Evolutionary conservation across 2,329 filamentous ascomycete genomes (phyloP).

Genomic region (Samsoniella hepiali): DNA sequence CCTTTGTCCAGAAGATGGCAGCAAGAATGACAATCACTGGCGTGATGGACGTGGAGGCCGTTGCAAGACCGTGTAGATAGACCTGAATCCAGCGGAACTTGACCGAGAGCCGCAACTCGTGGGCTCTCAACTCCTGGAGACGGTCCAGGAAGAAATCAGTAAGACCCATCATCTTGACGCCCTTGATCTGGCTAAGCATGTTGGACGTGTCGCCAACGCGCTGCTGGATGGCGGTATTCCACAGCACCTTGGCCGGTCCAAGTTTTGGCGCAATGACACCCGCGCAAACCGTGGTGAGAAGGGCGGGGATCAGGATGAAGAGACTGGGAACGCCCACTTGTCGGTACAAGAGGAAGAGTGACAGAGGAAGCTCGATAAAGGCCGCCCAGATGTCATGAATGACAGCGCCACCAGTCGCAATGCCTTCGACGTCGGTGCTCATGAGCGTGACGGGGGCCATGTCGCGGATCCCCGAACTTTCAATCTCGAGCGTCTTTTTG

Average conservation of each 20-base stretch:
- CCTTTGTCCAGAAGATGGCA: constrained; percentile 33
- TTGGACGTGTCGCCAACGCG: constrained; percentile 38
- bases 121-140: constrained; percentile 34
- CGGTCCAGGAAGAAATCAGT: constrained; percentile 31
- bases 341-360: constrained; percentile 34
- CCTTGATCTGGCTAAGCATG: constrained; percentile 42
- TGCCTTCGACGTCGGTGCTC: constrained; percentile 42
- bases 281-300: constrained; percentile 24
- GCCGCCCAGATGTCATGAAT: constrained; percentile 40
- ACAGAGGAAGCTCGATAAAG: constrained; percentile 36
- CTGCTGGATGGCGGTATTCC: constrained; percentile 39
- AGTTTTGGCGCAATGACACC: constrained; percentile 26
- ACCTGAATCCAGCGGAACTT: constrained; percentile 36
- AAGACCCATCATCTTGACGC: constrained; percentile 44
- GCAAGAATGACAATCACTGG: constrained; percentile 33
- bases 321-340: constrained; percentile 33
- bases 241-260: constrained; percentile 35
- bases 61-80: constrained; percentile 29
- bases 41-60: constrained; percentile 29
- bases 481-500: constrained; percentile 40
- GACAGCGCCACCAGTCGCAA: constrained; percentile 26
- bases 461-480: constrained; percentile 29
- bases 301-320: constrained; percentile 27
- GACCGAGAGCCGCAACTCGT: constrained; percentile 38
- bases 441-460: constrained; percentile 43